Percentiles rank a stretch among this genome's conserved stretches.
Evolutionary conservation across 306 rosid genomes (phyloP).

Genomic region (Malus sieversii): DNA sequence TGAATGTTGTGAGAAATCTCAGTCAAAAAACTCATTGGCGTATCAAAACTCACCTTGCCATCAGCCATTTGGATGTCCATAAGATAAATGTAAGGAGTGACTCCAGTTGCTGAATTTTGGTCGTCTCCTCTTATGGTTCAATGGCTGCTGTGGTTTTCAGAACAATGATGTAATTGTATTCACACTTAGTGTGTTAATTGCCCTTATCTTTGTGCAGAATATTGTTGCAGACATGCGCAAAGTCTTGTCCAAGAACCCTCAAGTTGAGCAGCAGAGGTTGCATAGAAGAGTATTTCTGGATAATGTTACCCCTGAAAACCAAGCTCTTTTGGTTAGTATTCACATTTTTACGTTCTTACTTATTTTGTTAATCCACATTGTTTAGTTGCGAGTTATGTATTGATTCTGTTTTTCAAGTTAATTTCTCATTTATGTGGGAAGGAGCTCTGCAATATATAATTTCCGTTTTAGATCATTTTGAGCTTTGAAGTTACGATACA

Average conservation of each 20-base stretch:
- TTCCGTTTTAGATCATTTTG: neutral
- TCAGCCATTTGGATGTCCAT: slow-evolving; percentile 85
- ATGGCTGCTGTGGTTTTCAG: neutral
- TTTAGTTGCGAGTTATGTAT: neutral
- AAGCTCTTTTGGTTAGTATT: slow-evolving; percentile 81
- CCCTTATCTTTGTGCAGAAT: slow-evolving; percentile 42
- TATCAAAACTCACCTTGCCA: slow-evolving; percentile 85
- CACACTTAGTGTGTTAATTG: neutral
- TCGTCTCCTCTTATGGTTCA: neutral
- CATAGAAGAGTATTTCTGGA: slow-evolving; percentile 95
- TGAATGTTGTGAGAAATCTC: slow-evolving; percentile 83
- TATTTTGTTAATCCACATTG: neutral
- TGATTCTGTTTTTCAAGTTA: neutral
- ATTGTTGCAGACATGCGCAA: slow-evolving; percentile 97
- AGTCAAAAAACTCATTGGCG: slow-evolving; percentile 97
- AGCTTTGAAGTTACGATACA: neutral
- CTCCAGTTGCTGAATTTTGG: neutral
- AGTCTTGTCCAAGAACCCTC: slow-evolving; percentile 93
- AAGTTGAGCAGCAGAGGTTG: slow-evolving; percentile 88
- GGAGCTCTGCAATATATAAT: neutral
- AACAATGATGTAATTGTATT: neutral
- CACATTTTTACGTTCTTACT: slow-evolving; percentile 6
- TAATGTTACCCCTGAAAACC: slow-evolving; percentile 70
- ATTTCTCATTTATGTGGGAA: neutral
- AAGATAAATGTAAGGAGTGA: slow-evolving; percentile 68